Evolutionary conservation across 2,329 filamentous ascomycete species (phyloP).

Genomic region (Claviceps maximensis): DNA sequence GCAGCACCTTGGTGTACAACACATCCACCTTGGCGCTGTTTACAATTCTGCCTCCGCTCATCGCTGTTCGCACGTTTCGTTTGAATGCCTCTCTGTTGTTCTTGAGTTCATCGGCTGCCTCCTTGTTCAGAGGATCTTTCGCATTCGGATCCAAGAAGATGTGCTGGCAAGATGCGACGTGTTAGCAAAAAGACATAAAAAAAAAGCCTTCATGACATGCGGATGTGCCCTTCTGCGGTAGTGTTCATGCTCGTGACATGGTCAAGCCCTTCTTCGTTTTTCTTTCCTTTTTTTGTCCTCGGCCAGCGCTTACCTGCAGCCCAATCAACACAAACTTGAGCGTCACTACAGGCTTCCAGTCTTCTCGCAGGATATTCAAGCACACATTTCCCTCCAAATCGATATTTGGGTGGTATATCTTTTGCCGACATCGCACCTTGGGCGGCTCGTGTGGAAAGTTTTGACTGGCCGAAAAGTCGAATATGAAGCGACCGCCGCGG

Average conservation of each 20-base stretch:
- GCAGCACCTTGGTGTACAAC: constrained; percentile 66
- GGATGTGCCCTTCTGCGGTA: not conserved
- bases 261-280: not conserved
- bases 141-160: constrained; percentile 96
- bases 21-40: constrained; percentile 36
- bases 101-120: constrained; percentile 85
- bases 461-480: constrained; percentile 83
- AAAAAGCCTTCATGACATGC: not conserved
- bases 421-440: constrained; percentile 92
- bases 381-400: constrained; percentile 96
- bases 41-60: constrained; percentile 61
- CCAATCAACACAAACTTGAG: constrained; percentile 94
- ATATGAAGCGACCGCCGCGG: constrained; percentile 75
- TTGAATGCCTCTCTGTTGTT: constrained; percentile 79
- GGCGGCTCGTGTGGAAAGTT: constrained; percentile 96
- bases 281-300: not conserved
- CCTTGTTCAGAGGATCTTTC: constrained; percentile 95
- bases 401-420: constrained; percentile 99
- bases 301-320: constrained; percentile 50
- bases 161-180: constrained; percentile 43
- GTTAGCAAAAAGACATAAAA: constrained; percentile 9
- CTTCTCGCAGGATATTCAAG: constrained; percentile 90
- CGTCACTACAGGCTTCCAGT: constrained; percentile 98
- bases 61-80: constrained; percentile 72
- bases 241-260: not conserved